Conservation (phyloP, 164 flowering plant genomes). For the Berberis vulgaris region DNA sequence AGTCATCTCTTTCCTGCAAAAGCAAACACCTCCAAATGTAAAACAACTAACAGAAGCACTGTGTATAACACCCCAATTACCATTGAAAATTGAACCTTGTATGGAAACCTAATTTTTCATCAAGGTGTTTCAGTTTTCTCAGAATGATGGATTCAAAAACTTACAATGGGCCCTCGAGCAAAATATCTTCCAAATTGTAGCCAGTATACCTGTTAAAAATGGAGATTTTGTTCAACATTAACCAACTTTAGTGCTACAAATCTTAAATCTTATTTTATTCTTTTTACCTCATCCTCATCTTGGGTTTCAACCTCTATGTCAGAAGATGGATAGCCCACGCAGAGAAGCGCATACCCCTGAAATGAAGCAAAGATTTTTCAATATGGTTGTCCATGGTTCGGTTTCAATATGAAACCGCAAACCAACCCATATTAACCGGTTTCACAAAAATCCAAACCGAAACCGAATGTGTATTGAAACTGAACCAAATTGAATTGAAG, state of each 20-base stretch:
- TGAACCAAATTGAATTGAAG: too few relatives aligned
- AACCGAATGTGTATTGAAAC: too few relatives aligned
- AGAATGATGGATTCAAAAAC: conserved; percentile 11
- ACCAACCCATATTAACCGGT: too few relatives aligned
- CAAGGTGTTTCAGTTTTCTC: too few relatives aligned
- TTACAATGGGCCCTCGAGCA: conserved; percentile 90
- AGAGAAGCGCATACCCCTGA: conserved; percentile 95
- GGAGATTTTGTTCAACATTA: neutral
- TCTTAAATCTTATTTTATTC: neutral
- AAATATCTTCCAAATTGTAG: conserved; percentile 98
- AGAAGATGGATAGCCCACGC: conserved; percentile 88
- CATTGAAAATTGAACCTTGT: too few relatives aligned
- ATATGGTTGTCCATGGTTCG: neutral
- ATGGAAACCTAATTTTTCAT: neutral
- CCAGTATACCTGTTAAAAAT: conserved; percentile 73
- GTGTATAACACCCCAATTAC: neutral
- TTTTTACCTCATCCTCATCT: conserved; percentile 91
- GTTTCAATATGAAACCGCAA: too few relatives aligned
- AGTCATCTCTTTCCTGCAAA: conserved; percentile 83
- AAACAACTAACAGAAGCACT: neutral
- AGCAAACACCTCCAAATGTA: neutral
- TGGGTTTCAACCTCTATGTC: conserved; percentile 96
- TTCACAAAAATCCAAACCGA: too few relatives aligned
- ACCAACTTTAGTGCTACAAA: neutral
- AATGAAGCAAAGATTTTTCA: conserved; percentile 1